phyloP scores from a whole-genome alignment of 2,329 filamentous ascomycete species.

The Microsporum canis region DNA sequence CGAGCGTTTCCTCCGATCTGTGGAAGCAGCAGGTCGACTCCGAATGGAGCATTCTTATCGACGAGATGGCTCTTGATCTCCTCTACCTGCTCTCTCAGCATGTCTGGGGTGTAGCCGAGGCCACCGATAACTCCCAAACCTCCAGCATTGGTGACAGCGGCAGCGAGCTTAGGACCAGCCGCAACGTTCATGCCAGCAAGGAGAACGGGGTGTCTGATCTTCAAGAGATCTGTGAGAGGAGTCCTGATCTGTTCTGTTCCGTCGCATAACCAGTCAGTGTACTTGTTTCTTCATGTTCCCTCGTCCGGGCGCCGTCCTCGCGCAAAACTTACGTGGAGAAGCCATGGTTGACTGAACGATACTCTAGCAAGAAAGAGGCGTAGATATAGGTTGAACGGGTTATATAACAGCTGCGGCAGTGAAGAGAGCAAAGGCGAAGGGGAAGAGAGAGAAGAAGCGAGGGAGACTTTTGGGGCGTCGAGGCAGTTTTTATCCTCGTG shows the following conservation, averaged over 20 bases:
- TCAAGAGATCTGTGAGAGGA: conserved; percentile 85
- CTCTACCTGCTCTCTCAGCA: conserved; percentile 87
- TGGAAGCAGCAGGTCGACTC: conserved; percentile 83
- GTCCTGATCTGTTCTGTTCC: conserved; percentile 73
- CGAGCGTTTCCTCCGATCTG: conserved; percentile 89
- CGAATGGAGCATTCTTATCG: conserved; percentile 91
- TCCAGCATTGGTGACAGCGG: conserved; percentile 92
- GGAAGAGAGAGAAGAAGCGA: not conserved
- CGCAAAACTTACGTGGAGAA: conserved; percentile 58
- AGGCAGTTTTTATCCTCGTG: not conserved
- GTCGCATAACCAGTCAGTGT: not conserved
- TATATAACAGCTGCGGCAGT: not conserved
- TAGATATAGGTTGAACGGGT: not conserved
- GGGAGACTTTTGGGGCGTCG: not conserved
- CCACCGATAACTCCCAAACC: conserved; percentile 94
- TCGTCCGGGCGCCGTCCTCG: conserved; percentile 12
- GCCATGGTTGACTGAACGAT: conserved; percentile 45
- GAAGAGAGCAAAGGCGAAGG: not conserved
- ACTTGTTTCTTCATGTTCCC: conserved; percentile 17
- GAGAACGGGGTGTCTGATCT: conserved; percentile 92
- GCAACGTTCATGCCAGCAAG: conserved; percentile 99
- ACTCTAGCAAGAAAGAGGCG: not conserved
- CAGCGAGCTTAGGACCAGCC: conserved; percentile 88
- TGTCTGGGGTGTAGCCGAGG: conserved; percentile 83
- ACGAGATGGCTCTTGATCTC: conserved; percentile 81